Conservation (phyloP, 2,329 filamentous ascomycete genomes). For the Diplodia seriata region DNA sequence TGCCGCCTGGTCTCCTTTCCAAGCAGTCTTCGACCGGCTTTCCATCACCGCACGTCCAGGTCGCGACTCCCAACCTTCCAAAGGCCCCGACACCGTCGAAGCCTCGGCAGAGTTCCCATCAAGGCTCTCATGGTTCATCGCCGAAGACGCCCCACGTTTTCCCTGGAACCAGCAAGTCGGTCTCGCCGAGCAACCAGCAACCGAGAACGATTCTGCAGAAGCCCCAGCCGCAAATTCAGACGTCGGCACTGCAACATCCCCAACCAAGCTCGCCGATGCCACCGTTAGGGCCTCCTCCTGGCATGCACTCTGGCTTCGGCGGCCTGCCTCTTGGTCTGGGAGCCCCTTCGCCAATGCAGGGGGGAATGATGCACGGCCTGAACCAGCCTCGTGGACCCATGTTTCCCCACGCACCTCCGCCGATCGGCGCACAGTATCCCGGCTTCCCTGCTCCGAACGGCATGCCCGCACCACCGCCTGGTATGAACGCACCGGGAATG, state of each 20-base stretch:
- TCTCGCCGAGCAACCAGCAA: conserved; percentile 69
- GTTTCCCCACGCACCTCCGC: conserved; percentile 60
- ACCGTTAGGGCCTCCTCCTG: conserved; percentile 64
- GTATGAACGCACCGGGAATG: conserved; percentile 67
- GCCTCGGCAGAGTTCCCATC: conserved; percentile 78
- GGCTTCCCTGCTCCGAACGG: conserved; percentile 59
- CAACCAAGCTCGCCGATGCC: conserved; percentile 69
- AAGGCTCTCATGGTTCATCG: conserved; percentile 72
- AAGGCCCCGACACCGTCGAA: conserved; percentile 83
- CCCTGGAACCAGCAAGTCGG: conserved; percentile 58
- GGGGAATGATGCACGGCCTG: conserved; percentile 51
- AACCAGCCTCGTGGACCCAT: conserved; percentile 52
- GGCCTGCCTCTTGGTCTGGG: conserved; percentile 58
- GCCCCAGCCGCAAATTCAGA: conserved; percentile 53
- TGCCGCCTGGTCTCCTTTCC: conserved; percentile 61
- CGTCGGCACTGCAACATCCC: conserved; percentile 58
- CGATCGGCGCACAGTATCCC: conserved; percentile 61
- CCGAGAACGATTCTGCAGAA: conserved; percentile 70
- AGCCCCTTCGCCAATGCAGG: conserved; percentile 38
- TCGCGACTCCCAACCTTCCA: conserved; percentile 80
- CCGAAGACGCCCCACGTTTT: conserved; percentile 70
- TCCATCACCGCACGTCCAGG: conserved; percentile 78
- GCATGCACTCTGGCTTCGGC: conserved; percentile 61
- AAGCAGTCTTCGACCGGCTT: conserved; percentile 62
- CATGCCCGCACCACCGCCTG: conserved; percentile 60